phyloP scores from a whole-genome alignment of 352 stramenopile species.

The Pythium brachiatum region DNA sequence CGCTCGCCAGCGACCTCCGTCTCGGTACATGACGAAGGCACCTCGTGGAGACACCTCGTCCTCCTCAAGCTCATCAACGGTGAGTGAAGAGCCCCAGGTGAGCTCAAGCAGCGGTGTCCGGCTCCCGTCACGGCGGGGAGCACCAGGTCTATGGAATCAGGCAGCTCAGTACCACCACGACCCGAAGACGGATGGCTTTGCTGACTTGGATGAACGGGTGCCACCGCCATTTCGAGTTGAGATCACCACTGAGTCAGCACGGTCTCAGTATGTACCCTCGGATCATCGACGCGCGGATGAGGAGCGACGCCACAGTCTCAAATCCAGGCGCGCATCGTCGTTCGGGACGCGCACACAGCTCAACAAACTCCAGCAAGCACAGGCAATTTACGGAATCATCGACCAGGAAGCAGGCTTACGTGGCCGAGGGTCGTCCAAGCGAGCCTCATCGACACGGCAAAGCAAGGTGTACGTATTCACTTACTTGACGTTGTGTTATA shows the following conservation, averaged over 20 bases:
- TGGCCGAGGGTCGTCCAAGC: background rate
- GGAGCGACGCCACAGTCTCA: constrained; percentile 22
- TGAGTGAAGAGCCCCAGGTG: background rate
- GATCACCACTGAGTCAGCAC: constrained; percentile 54
- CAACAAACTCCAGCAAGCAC: constrained; percentile 13
- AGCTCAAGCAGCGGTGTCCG: background rate
- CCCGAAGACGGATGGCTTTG: constrained; percentile 75
- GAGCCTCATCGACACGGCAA: background rate
- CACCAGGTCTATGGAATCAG: constrained; percentile 50
- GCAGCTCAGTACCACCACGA: constrained; percentile 47
- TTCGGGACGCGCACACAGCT: constrained; percentile 48
- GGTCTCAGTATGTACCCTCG: constrained; percentile 17
- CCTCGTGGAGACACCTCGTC: constrained; percentile 15
- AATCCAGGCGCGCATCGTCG: constrained; percentile 35
- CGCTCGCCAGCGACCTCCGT: constrained; percentile 39
- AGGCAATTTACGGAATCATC: constrained; percentile 2
- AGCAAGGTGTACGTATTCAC: constrained; percentile 5
- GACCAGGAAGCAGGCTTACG: background rate
- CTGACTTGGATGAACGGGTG: constrained; percentile 76
- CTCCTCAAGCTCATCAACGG: constrained; percentile 24
- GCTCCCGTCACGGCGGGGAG: constrained; percentile 39
- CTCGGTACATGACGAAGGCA: constrained; percentile 72
- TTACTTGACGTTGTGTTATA: background rate
- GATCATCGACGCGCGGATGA: constrained; percentile 13
- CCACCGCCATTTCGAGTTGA: constrained; percentile 79